These are phyloP conservation scores for Panicum miliaceum DNA, from an alignment of 176 grass and related monocot genomes.

Conservation along the genomic window DNA sequence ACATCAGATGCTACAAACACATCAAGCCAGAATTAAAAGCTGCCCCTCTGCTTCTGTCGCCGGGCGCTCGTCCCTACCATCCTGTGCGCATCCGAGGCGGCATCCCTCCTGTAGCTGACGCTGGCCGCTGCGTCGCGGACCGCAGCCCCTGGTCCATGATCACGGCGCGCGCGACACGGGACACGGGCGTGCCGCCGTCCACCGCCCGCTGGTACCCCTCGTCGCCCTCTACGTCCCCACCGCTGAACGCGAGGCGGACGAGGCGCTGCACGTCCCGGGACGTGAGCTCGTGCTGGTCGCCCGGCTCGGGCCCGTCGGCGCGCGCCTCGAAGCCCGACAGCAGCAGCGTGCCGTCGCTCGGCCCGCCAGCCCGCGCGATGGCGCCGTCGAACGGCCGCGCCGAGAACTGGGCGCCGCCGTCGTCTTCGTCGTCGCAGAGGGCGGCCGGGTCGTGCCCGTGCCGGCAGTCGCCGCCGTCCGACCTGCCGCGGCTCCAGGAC, in stretches of 20 bases:
- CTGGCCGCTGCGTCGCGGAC: neutral
- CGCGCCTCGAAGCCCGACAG: constrained; percentile 13
- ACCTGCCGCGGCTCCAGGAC: neutral
- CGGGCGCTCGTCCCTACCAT: neutral
- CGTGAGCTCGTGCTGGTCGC: constrained; percentile 33
- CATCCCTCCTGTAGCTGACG: neutral
- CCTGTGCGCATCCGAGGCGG: constrained; percentile 11
- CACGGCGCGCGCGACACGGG: neutral
- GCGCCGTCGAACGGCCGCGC: constrained; percentile 19
- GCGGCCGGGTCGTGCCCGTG: neutral
- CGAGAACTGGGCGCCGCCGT: neutral
- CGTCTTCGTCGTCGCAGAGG: neutral
- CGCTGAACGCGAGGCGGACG: neutral
- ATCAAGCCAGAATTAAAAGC: neutral
- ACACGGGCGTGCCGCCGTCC: neutral
- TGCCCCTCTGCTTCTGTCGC: neutral
- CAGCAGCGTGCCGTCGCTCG: neutral
- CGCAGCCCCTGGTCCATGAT: constrained; percentile 34
- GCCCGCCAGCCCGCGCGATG: neutral
- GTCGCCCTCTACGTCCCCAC: constrained; percentile 33
- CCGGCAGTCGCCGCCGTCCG: neutral
- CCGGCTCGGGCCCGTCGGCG: constrained; percentile 29
- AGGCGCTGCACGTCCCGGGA: neutral
- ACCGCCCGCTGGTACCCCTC: constrained; percentile 30
- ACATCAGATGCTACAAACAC: neutral